These are phyloP conservation scores for Entrophospora sp. DNA, from an alignment of 192 early-diverging fungal species.

Conservation along the genomic window DNA sequence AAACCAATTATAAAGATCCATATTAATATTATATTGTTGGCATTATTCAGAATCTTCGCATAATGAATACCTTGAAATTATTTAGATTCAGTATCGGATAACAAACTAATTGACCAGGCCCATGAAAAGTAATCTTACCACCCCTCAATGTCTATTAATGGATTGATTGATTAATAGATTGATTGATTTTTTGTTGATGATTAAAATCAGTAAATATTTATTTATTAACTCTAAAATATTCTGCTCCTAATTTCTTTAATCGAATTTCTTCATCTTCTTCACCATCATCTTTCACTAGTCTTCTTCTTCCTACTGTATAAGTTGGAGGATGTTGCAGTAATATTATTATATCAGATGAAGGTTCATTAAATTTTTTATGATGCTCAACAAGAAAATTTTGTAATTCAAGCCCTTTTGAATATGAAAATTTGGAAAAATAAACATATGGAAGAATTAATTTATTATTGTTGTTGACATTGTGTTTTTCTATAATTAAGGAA, in stretches of 20 bases:
- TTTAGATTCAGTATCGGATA: constrained; percentile 85
- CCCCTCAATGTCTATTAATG: constrained; percentile 64
- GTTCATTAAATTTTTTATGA: constrained; percentile 21
- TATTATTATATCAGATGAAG: constrained; percentile 45
- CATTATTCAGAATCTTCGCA: neutral
- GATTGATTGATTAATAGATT: constrained; percentile 1
- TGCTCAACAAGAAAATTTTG: constrained; percentile 58
- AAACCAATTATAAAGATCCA: neutral
- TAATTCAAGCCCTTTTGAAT: constrained; percentile 47
- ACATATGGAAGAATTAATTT: constrained; percentile 32
- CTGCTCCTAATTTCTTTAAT: constrained; percentile 56
- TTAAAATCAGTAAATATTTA: neutral
- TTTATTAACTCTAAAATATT: constrained; percentile 50
- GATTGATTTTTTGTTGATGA: neutral
- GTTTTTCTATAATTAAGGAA: too few species aligned
- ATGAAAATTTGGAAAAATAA: constrained; percentile 41
- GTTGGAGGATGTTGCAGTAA: constrained; percentile 82
- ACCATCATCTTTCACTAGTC: constrained; percentile 51
- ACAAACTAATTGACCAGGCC: constrained; percentile 91
- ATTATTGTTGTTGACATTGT: too few species aligned
- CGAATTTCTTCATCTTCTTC: constrained; percentile 29
- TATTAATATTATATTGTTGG: neutral
- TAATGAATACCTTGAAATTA: constrained; percentile 41
- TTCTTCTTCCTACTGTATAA: constrained; percentile 87
- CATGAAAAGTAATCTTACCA: constrained; percentile 94